phyloP scores from a whole-genome alignment of 768 basidiomycete genomes.

The Xerocomellus intermedius region DNA sequence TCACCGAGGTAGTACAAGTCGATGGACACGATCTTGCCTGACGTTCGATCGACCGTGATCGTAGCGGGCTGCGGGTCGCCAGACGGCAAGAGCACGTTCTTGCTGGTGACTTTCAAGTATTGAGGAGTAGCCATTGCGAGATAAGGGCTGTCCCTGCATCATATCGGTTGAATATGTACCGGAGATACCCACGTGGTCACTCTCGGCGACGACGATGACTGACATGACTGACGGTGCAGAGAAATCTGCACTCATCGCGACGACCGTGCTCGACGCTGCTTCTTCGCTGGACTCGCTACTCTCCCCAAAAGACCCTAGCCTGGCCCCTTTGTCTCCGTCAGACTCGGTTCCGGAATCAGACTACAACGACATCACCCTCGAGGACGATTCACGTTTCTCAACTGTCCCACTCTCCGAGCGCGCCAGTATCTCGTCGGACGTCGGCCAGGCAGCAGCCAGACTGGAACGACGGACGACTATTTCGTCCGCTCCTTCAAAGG shows the following conservation, averaged over 20 bases:
- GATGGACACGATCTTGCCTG: conserved; percentile 62
- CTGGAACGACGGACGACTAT: conserved; percentile 33
- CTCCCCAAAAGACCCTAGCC: conserved; percentile 43
- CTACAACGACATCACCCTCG: conserved; percentile 57
- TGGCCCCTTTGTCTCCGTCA: conserved; percentile 29
- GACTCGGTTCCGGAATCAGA: conserved; percentile 57
- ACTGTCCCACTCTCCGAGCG: conserved; percentile 45
- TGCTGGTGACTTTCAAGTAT: conserved; percentile 47
- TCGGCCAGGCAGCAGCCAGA: conserved; percentile 17
- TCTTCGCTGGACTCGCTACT: conserved; percentile 47
- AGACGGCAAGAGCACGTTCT: conserved; percentile 56
- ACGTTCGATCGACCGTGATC: conserved; percentile 51
- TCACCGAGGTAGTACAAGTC: conserved; percentile 33
- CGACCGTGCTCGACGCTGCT: conserved; percentile 12
- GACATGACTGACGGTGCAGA: conserved; percentile 19
- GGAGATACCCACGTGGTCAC: conserved; percentile 8
- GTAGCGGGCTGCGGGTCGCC: conserved; percentile 59
- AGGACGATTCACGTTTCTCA: conserved; percentile 49
- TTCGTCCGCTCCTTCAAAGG: conserved; percentile 23
- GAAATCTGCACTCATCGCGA: conserved; percentile 9
- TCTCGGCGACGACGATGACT: background rate
- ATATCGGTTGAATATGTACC: background rate
- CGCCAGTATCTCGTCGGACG: conserved; percentile 33
- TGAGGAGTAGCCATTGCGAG: conserved; percentile 10
- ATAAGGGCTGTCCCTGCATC: background rate